These are phyloP conservation scores for Pilatotrama ljubarskyi DNA, from an alignment of 768 basidiomycete genomes.

Conservation along the genomic window DNA sequence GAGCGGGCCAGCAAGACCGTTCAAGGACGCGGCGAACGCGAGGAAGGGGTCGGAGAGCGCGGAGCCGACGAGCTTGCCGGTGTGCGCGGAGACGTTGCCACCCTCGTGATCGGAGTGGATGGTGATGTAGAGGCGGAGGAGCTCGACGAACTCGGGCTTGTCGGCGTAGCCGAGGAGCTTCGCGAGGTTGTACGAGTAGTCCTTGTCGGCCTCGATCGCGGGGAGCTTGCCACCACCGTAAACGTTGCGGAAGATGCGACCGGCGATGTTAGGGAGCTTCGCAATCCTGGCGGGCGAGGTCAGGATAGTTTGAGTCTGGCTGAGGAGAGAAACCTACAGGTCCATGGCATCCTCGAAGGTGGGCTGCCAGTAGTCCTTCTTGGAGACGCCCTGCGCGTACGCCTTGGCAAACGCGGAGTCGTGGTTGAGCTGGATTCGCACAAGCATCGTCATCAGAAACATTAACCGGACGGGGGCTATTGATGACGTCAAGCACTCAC, in stretches of 20 bases:
- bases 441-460: slow-evolving; percentile 8
- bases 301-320: not conserved
- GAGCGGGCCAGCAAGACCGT: slow-evolving; percentile 95
- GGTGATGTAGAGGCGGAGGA: slow-evolving; percentile 93
- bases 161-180: slow-evolving; percentile 91
- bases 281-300: slow-evolving; percentile 62
- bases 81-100: slow-evolving; percentile 96
- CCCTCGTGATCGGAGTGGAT: slow-evolving; percentile 99
- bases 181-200: slow-evolving; percentile 88
- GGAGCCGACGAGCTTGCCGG: slow-evolving; percentile 89
- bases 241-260: slow-evolving; percentile 86
- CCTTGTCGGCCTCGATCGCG: slow-evolving; percentile 79
- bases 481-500: slow-evolving; percentile 41
- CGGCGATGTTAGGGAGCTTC: slow-evolving; percentile 95
- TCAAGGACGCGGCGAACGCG: slow-evolving; percentile 87
- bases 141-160: slow-evolving; percentile 85
- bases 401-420: slow-evolving; percentile 96
- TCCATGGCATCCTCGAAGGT: slow-evolving; percentile 91
- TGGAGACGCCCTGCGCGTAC: slow-evolving; percentile 88
- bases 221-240: slow-evolving; percentile 88
- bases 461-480: not conserved
- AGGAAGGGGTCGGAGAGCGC: slow-evolving; percentile 98
- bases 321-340: slow-evolving; percentile 47
- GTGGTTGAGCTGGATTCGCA: slow-evolving; percentile 72
- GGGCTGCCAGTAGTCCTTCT: slow-evolving; percentile 97